These are phyloP conservation scores for Onygenales sp. DNA, from an alignment of 2,329 filamentous ascomycete genomes.

Conservation along the genomic window DNA sequence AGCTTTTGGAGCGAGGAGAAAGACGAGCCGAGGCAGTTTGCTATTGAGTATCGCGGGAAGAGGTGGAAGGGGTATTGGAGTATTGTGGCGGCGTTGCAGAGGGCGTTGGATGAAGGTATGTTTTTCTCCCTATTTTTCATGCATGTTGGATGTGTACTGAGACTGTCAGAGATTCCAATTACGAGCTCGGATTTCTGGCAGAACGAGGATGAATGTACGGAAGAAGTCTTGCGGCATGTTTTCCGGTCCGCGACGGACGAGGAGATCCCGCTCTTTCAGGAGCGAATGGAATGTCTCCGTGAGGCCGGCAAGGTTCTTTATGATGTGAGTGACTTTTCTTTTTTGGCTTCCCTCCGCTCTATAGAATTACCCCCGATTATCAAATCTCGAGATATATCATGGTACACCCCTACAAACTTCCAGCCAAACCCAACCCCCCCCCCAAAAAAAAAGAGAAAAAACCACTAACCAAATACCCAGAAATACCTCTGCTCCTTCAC, in stretches of 20 bases:
- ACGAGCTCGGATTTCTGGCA: constrained; percentile 83
- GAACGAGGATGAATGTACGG: constrained; percentile 62
- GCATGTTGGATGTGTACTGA: constrained; percentile 7
- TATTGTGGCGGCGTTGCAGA: constrained; percentile 73
- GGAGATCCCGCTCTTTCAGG: constrained; percentile 71
- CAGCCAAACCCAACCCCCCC: too few relatives aligned
- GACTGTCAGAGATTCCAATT: constrained; percentile 63
- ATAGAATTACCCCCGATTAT: background rate
- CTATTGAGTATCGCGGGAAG: constrained; percentile 69
- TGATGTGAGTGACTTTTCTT: constrained; percentile 44
- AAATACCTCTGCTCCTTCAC: constrained; percentile 66
- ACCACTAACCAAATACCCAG: constrained; percentile 29
- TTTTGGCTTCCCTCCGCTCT: background rate
- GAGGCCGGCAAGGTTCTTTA: constrained; percentile 75
- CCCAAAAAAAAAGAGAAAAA: background rate
- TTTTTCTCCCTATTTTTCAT: background rate
- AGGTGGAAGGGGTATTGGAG: constrained; percentile 95
- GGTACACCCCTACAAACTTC: too few relatives aligned
- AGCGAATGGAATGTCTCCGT: constrained; percentile 68
- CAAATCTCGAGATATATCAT: too few relatives aligned
- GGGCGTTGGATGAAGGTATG: constrained; percentile 77
- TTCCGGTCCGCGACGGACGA: constrained; percentile 83
- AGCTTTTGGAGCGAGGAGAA: constrained; percentile 79
- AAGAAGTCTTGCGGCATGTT: constrained; percentile 63
- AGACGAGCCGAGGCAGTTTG: constrained; percentile 61